phyloP scores from a whole-genome alignment of 148 eudicot species.

The Hydrangea macrophylla region DNA sequence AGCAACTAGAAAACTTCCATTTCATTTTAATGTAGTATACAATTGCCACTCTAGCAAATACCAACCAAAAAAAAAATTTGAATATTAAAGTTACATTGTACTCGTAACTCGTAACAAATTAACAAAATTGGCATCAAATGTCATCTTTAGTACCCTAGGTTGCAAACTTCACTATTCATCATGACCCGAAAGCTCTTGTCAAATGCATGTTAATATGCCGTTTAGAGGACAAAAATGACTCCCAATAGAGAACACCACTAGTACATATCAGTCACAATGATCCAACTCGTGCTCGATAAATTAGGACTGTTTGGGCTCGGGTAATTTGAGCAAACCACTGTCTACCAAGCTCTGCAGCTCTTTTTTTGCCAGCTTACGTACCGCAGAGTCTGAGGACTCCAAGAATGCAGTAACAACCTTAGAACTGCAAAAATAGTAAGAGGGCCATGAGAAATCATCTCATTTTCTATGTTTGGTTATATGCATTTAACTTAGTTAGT shows the following conservation, averaged over 20 bases:
- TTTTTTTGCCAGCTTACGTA: slow-evolving; percentile 46
- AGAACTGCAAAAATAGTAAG: slow-evolving; percentile 34
- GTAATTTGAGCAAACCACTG: slow-evolving; percentile 50
- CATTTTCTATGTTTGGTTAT: background rate
- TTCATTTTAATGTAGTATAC: background rate
- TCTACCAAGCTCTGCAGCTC: slow-evolving; percentile 76
- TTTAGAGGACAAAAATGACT: background rate
- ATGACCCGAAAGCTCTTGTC: background rate
- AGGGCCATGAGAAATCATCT: slow-evolving; percentile 3
- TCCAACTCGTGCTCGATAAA: background rate
- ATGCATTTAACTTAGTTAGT: background rate
- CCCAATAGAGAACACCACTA: background rate
- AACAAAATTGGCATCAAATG: background rate
- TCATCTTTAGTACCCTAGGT: background rate
- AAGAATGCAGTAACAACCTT: slow-evolving; percentile 70
- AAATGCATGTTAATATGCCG: background rate
- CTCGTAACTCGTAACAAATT: background rate
- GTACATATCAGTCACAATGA: background rate
- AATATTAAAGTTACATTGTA: too few species aligned
- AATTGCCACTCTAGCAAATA: too few species aligned
- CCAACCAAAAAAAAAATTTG: too few species aligned
- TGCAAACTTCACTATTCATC: background rate
- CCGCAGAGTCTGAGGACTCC: slow-evolving; percentile 54
- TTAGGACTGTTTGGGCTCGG: slow-evolving; percentile 28
- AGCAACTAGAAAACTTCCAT: background rate